Percentiles rank a stretch among this genome's conserved stretches.
phyloP scores from a whole-genome alignment of 176 grass and related monocot species.

The Canna indica region DNA sequence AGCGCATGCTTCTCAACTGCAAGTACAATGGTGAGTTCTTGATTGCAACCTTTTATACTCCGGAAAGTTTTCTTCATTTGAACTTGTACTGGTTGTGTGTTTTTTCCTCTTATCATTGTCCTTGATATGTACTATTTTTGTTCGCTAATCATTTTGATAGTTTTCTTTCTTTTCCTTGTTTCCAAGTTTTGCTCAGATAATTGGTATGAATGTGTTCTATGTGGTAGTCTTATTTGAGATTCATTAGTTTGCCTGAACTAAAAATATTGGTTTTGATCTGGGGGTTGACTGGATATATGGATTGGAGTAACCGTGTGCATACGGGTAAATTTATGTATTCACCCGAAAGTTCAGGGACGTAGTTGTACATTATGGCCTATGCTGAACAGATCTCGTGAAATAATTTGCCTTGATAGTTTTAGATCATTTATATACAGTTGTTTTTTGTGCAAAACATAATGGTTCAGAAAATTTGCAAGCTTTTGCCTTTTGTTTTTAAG shows the following conservation, averaged over 20 bases:
- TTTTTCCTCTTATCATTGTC: not conserved
- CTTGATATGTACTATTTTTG: not conserved
- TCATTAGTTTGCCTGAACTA: too few relatives aligned
- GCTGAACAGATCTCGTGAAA: too few relatives aligned
- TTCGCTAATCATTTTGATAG: not conserved
- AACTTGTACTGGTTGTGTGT: not conserved
- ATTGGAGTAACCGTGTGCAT: too few relatives aligned
- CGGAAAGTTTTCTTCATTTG: not conserved
- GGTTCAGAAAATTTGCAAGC: too few relatives aligned
- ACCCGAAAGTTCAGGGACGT: too few relatives aligned
- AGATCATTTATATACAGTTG: not conserved
- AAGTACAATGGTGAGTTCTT: slow-evolving; percentile 62
- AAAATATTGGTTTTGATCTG: too few relatives aligned
- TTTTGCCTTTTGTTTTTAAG: too few relatives aligned
- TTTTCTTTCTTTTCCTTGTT: not conserved
- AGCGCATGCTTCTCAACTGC: slow-evolving; percentile 72
- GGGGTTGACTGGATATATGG: too few relatives aligned
- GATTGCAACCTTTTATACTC: not conserved
- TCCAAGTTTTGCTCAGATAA: not conserved
- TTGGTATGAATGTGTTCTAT: not conserved
- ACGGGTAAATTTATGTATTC: too few relatives aligned
- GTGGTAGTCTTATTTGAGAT: not conserved
- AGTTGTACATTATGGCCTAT: too few relatives aligned
- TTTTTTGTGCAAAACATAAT: not conserved
- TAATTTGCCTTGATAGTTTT: too few relatives aligned